Base-by-base conservation (phyloP, 441 rosid genomes). In the Monsonia emarginata region DNA sequence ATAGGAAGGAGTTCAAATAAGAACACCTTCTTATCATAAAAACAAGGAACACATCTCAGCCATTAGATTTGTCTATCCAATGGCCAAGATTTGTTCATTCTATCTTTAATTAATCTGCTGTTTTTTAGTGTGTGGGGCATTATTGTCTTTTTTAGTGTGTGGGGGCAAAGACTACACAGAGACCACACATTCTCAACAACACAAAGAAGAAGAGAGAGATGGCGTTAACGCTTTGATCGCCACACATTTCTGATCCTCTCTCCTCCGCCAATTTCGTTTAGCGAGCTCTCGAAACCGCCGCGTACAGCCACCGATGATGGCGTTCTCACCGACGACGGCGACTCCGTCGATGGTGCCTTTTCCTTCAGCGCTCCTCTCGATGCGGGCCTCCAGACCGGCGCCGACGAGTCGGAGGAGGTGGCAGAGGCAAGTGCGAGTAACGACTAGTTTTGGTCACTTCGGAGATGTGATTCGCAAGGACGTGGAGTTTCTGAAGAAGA, bases 381-480 rank as follows among this genome's bases (percentile, higher is more conserved):
- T 58, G 28, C 52, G 61, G 64, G 62, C 62, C 48, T 60, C 61
- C 32, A 76, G 71, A 54, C 67, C 83, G 73, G 78, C 69, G 63
- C 34, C 76, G 76, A 80, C 74, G 65, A 71, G 79, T 65, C 65
- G 68, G 3, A 79, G 75, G 66, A 66, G 68, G 3, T 78, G 74
- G 36, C 64, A 50, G 58, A 59, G 21, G 71, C 75, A 67, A 71
- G 62, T 76, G 52, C 61, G 76, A 16, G 76, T 73, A 1, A 1
- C 85, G 44, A 87, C 86, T n/a, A 78, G 85, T 68, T 79, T 86
- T 63, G 66, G 87, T 52, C 83, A 84, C 80, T 83, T 92, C 30
- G 77, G 81, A 0, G 92, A 85, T 1, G 82, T 71, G 64, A 80
- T 90, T 5, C 80, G 79, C 72, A 86, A 76, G 78, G 98, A 93